Evolutionary conservation across 371 early-diverging fungal genomes (phyloP).

Genomic region (Mortierella sp.): DNA sequence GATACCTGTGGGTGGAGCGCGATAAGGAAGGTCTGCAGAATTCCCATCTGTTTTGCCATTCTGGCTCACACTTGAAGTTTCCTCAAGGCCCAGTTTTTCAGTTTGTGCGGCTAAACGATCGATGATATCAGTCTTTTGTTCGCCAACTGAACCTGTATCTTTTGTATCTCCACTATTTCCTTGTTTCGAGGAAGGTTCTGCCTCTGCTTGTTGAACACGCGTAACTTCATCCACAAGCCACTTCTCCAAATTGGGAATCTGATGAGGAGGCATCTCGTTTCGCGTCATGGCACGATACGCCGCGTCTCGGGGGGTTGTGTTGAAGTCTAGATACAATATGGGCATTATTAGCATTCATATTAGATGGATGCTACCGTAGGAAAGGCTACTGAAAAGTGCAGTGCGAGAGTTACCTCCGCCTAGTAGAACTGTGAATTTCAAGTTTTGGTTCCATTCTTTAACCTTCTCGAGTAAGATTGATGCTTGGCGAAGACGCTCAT

Average conservation of each 20-base stretch:
- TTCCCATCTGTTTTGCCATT: slow-evolving; percentile 6
- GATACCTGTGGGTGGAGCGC: slow-evolving; percentile 45
- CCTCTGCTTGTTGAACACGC: slow-evolving; percentile 39
- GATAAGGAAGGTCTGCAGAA: slow-evolving; percentile 35
- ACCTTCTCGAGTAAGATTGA: slow-evolving; percentile 56
- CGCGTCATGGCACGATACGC: slow-evolving; percentile 57
- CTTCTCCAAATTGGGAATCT: slow-evolving; percentile 41
- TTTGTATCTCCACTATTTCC: background rate
- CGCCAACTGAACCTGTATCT: background rate
- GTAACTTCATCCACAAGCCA: slow-evolving; percentile 49
- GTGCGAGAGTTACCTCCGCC: slow-evolving; percentile 51
- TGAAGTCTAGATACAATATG: slow-evolving; percentile 54
- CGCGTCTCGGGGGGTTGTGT: slow-evolving; percentile 68
- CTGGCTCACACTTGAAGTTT: background rate
- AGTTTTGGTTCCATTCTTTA: slow-evolving; percentile 39
- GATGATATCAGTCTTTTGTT: background rate
- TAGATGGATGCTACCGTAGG: background rate
- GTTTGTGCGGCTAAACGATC: slow-evolving; percentile 25
- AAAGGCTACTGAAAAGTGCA: background rate
- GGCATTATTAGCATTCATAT: background rate
- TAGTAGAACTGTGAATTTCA: slow-evolving; percentile 45
- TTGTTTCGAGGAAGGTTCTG: background rate
- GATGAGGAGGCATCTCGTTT: slow-evolving; percentile 49
- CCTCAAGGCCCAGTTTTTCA: slow-evolving; percentile 19
- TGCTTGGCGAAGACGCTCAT: slow-evolving; percentile 67